These are phyloP conservation scores for Quercus lobata DNA, from an alignment of 331 rosid genomes.

Conservation along the genomic window DNA sequence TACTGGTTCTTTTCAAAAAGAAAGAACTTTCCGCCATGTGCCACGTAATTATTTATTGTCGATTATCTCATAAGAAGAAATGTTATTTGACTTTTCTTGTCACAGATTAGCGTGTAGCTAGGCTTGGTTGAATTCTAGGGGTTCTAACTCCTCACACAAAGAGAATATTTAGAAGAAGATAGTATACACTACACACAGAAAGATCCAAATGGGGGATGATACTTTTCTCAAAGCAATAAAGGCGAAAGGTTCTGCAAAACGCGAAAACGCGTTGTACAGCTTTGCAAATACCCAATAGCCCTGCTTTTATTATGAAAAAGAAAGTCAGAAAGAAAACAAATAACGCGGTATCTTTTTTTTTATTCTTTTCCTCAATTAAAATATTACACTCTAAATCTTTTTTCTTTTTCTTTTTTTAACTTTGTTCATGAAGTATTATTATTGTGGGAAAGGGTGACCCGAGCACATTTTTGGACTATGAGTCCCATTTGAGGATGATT, in stretches of 20 bases:
- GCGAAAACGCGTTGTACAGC: constrained; percentile 59
- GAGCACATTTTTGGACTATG: too few relatives aligned
- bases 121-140: too few relatives aligned
- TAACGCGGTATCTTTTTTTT: background rate
- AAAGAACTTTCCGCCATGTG: background rate
- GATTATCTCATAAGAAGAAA: background rate
- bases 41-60: background rate
- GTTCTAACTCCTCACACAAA: background rate
- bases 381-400: too few relatives aligned
- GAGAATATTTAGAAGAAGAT: background rate
- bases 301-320: background rate
- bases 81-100: background rate
- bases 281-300: constrained; percentile 15
- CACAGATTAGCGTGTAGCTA: too few relatives aligned
- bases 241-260: constrained; percentile 26
- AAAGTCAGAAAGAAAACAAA: background rate
- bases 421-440: too few relatives aligned
- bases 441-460: too few relatives aligned
- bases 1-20: too few relatives aligned
- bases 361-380: background rate
- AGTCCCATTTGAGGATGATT: too few relatives aligned
- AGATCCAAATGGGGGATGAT: background rate
- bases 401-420: background rate
- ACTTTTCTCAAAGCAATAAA: constrained; percentile 35
- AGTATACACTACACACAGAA: too few relatives aligned